Evolutionary conservation across 495 filamentous ascomycete genomes (phyloP), one percentile per base, ranked within the genome.

Genomic region (Neohortaea acidophila): DNA sequence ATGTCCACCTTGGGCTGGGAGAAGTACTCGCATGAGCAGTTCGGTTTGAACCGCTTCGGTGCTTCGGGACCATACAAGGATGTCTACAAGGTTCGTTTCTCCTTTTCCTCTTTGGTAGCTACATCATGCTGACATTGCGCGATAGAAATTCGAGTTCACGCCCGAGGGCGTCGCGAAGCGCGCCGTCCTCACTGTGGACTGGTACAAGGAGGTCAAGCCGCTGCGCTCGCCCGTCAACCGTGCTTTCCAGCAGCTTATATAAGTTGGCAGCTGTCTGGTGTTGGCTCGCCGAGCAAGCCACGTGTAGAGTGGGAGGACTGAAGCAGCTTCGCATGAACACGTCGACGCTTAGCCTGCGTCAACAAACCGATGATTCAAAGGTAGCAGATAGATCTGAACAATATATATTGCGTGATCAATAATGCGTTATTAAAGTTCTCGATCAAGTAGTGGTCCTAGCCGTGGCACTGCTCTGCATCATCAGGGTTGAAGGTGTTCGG

Each of bases 121-220:
- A n/a, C n/a, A n/a, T n/a, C n/a, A 15, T 21, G 17, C 37, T 70
- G 22, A 45, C 27, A 21, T 17, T 21, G 5, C 54, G 7, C 44
- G 2, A n/a, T 46, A 92, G 80, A 96, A 93, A 73, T 97, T 97
- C 69, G 91, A 94, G 62, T 93, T 97, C 70, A 96, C 85, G 21
- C 79, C 91, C 28, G 84, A 91, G 63, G 89, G 89, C 42, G 78
- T 97, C 58, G 71, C 81, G 65, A 94, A 94, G 77, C 84, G 91
- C 59, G 89, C 86, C 39, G 52, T 81, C 38, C 73, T 75, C 45
- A 97, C 89, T 39, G 69, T 97, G 51, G 73, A 94, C 49, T 96
- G 93, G 77, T 97, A 85, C 76, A 96, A 94, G 78, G 83, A 75
- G 49, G 72, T 81, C 47, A 73, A 74, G 54, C 78, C 78, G 49